Base-by-base conservation (phyloP, 768 basidiomycete species). In the Lentinula sp. region DNA sequence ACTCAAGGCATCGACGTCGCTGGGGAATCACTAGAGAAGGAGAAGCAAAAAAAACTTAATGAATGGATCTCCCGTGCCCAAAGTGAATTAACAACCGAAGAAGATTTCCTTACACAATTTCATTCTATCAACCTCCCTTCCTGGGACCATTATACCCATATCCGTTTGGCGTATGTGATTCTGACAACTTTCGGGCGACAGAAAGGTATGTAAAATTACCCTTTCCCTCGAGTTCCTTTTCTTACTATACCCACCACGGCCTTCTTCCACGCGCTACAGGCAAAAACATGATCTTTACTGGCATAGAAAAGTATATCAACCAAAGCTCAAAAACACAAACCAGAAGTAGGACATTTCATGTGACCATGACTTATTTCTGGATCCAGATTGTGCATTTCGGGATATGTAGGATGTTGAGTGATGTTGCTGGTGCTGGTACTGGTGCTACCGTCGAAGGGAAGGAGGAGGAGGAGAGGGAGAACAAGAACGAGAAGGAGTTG, bases 291-390 rank as follows among this genome's bases (percentile, higher is more conserved):
- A 74, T 80, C 43, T 78, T 81, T 62, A 63, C 75, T 43, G 76
- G 79, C 4, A 68, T 80, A 5, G 69, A 76, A 55, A 68, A 66
- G 13, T 79, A 81, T 60, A 77, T 77, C 58, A 55, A 66, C 10
- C 59, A 71, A 54, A 77, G 72, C 64, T 49, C 70, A 31, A 73
- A 76, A 51, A 74, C 76, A 31, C 73, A 76, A 51, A 74, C 76
- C 3, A 70, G 69, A 3, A 72, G 70, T 5, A 72, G 74, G 23
- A 68, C 74, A 23, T 80, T 79, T 64, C 76, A 80, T 59, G 58
- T 78, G 43, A 78, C 78, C 18, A 78, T 81, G 79, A 78, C 80
- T 0, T 81, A 79, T 61, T 79, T 80, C 66, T 80, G 80, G 79
- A 76, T 80, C 57, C 78, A 81, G 64, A 71, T 79, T 28, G 77